A percentile compares a stretch with the other conserved stretches of the same genome.
These are phyloP conservation scores for Lentinus polychrous DNA, from an alignment of 1,284 basidiomycete species.

Conservation along the genomic window DNA sequence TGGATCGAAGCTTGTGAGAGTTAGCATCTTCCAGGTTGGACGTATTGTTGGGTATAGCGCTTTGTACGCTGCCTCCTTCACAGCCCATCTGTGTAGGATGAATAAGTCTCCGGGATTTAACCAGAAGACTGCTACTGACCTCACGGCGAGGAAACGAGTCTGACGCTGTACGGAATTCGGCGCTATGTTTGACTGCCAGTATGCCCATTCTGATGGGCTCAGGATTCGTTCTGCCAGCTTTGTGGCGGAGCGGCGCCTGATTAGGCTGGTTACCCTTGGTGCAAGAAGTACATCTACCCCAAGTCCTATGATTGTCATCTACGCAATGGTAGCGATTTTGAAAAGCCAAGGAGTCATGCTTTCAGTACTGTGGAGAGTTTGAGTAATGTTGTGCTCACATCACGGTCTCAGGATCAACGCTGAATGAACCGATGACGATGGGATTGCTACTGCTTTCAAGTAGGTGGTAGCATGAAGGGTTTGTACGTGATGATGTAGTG, in stretches of 20 bases:
- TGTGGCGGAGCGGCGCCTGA: constrained; percentile 41
- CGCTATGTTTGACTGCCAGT: constrained; percentile 33
- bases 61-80: constrained; percentile 91
- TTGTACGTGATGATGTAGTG: no score
- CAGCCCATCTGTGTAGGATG: constrained; percentile 54
- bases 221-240: constrained; percentile 60
- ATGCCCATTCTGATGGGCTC: constrained; percentile 41
- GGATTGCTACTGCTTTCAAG: no score
- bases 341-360: no score
- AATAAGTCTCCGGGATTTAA: not conserved
- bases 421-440: no score
- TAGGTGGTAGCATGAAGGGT: no score
- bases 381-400: no score
- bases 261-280: constrained; percentile 53
- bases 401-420: no score
- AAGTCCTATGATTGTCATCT: constrained; percentile 62
- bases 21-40: constrained; percentile 77
- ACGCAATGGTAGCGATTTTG: no score
- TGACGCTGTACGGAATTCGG: constrained; percentile 18
- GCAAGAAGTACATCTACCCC: constrained; percentile 75
- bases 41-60: constrained; percentile 60
- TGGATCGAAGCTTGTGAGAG: constrained; percentile 35
- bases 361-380: no score
- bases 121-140: constrained; percentile 46
- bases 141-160: constrained; percentile 54